phyloP scores from a whole-genome alignment of 2,329 filamentous ascomycete genomes.

The Lecanosticta acicola region DNA sequence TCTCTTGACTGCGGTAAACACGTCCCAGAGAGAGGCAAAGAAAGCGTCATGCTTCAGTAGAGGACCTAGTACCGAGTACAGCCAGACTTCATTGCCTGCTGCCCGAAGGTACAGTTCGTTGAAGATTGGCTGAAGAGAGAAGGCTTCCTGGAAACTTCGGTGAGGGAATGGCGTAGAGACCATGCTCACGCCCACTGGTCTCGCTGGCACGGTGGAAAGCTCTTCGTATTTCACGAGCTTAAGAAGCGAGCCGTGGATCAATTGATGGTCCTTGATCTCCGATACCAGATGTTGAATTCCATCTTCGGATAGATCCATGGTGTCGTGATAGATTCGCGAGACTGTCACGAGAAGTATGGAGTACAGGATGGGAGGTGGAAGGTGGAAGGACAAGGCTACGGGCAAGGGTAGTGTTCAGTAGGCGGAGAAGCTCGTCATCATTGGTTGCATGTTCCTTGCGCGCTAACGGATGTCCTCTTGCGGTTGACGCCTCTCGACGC shows the following conservation, averaged over 20 bases:
- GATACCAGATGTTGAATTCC: conserved; percentile 21
- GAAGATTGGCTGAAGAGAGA: conserved; percentile 56
- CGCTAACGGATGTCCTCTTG: conserved; percentile 12
- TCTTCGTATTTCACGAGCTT: conserved; percentile 31
- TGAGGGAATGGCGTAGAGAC: conserved; percentile 35
- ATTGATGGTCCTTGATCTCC: conserved; percentile 39
- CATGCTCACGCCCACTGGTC: conserved; percentile 33
- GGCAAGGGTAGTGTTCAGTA: no score
- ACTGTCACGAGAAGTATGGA: no score
- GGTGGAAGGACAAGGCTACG: no score
- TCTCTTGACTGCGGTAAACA: conserved; percentile 32
- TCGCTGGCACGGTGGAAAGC: conserved; percentile 25
- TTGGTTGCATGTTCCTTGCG: conserved; percentile 4
- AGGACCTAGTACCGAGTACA: conserved; percentile 30
- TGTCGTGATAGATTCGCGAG: no score
- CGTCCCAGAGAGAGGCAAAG: conserved; percentile 35
- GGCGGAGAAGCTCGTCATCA: no score
- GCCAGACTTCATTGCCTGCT: conserved; percentile 41
- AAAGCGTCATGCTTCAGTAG: conserved; percentile 34
- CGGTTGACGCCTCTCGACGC: conserved; percentile 13
- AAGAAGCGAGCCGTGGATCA: conserved; percentile 39
- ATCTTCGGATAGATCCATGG: conserved; percentile 7
- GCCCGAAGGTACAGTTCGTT: conserved; percentile 49
- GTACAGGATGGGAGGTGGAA: no score
- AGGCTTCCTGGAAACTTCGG: conserved; percentile 38